Evolutionary conservation across 2,329 filamentous ascomycete genomes (phyloP), one percentile per base, ranked within the genome.

Genomic region (Ophiostoma triangulosporum): DNA sequence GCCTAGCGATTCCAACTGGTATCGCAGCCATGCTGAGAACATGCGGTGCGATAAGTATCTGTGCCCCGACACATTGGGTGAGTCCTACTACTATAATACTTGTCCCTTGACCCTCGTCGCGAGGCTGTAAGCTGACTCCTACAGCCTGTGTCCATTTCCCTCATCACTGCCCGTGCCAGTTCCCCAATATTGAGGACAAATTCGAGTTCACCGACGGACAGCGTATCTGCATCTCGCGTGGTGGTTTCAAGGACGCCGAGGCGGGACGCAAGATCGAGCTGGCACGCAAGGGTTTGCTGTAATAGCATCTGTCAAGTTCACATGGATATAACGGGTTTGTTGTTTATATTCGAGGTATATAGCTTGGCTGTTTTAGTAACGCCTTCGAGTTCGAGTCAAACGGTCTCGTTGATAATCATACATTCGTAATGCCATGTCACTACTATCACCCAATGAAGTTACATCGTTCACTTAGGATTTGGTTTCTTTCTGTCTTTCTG

Each of bases 161-260:
- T 1, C 91, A 97, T 67, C 93, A 98, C 70, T 98, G 93, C 69
- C 93, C 93, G 27, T 98, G 93, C 70, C 76, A 88, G 2, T 95
- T 85, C 72, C 82, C 85, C 1, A 69, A 73, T 8, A 73, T 85
- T 57, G 83, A 91, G 64, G 86, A 91, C 60, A 93, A 93, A 64
- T 78, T 88, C 58, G 87, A 86, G 67, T 62, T 83, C 29, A 79
- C 75, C 5, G 84, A 90, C 4, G 86, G 86, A 0, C 80, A 81
- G 60, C 77, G 84, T 38, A 72, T 89, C 48, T 93, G 87, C 63
- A 73, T 84, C 1, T 87, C 81, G 45, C 88, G 82, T 63, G 85
- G 86, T 2, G 86, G 87, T 0, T 89, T 83, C 69, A 82, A 81
- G 63, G 73, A 73, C 1, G 84, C 82, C 11, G 86, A 89, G 68